Base-by-base conservation (phyloP, 768 basidiomycete species). In the Omphalotus guepiniiformis region DNA sequence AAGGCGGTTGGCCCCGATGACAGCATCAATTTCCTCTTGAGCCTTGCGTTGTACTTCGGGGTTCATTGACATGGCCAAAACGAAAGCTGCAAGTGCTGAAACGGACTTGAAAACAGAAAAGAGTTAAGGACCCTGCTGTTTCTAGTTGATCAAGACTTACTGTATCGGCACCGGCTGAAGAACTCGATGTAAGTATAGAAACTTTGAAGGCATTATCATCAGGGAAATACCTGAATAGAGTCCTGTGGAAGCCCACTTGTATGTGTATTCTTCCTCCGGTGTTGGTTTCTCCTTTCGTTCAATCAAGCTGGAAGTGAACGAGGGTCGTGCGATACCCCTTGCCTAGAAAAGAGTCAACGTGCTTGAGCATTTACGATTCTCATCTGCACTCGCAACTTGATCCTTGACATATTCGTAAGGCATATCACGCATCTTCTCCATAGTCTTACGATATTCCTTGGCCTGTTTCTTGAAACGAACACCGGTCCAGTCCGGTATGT, bases 1-100 rank as follows among this genome's bases (percentile, higher is more conserved):
- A 25, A 58, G 50, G 13, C 59, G 40, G 18, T 51, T 46, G 12
- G 15, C 15, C 6, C 61, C 61, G 19, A 60, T 15, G 46, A 54
- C 23, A 53, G 32, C 25, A 28, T 38, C 34, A 36, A 50, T 37
- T 15, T 50, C 49, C n/a, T 12, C 36, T 21, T 45, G 44, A 6
- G 49, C 49, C 32, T 49, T 49, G n/a, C 44, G 42, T 39, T 58
- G 57, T 12, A 50, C 50, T 18, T 47, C 49, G 1, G 56, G 53
- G 40, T 49, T 44, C 15, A 57, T 16, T 11, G 37, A 19, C 56
- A 57, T 58, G 15, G 47, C 47, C 2, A 51, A 50, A 16, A 57
- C 25, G 43, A 58, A 58, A 4, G 57, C 38, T 25, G 16, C 15
- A 12, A 46, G 34, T n/a, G 9, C 41, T 13, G 56, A 53, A 9